These are phyloP conservation scores for Dittrichia graveolens DNA, from an alignment of 129 eudicot species.

Conservation along the genomic window DNA sequence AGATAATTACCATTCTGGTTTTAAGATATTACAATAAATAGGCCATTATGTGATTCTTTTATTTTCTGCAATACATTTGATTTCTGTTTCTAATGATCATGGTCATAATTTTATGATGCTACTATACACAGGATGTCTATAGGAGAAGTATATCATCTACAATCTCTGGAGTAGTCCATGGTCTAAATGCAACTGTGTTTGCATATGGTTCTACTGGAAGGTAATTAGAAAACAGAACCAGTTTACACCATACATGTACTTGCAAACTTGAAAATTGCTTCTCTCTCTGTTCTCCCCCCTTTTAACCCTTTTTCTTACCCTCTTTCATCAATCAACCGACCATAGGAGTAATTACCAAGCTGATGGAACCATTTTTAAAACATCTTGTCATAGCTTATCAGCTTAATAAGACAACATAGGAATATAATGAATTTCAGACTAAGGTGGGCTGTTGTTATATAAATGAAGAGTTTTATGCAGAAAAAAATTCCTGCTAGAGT, in stretches of 20 bases:
- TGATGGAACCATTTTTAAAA: conserved; percentile 10
- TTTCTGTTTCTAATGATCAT: not conserved
- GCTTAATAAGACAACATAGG: conserved; percentile 1
- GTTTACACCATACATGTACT: not conserved
- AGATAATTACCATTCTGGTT: not conserved
- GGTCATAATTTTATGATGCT: not conserved
- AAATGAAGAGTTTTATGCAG: not conserved
- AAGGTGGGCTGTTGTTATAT: not conserved
- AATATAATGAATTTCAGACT: not conserved
- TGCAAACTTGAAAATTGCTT: not conserved
- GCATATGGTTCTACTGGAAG: conserved; percentile 98
- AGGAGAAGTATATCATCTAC: conserved; percentile 72
- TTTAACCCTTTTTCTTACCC: not conserved
- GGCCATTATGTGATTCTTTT: not conserved
- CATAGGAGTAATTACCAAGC: not conserved
- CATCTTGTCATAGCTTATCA: not conserved
- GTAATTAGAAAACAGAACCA: conserved; percentile 39
- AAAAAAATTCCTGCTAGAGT: not conserved
- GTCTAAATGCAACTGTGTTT: conserved; percentile 94
- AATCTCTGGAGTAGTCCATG: conserved; percentile 88
- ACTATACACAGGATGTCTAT: conserved; percentile 69
- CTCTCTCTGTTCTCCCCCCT: conserved; percentile 4
- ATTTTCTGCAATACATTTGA: not conserved
- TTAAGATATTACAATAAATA: not conserved
- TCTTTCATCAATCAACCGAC: no score